Percentiles rank a stretch among this genome's conserved stretches.
phyloP scores from a whole-genome alignment of 1,284 basidiomycete genomes.

The Sporisorium exsertum region DNA sequence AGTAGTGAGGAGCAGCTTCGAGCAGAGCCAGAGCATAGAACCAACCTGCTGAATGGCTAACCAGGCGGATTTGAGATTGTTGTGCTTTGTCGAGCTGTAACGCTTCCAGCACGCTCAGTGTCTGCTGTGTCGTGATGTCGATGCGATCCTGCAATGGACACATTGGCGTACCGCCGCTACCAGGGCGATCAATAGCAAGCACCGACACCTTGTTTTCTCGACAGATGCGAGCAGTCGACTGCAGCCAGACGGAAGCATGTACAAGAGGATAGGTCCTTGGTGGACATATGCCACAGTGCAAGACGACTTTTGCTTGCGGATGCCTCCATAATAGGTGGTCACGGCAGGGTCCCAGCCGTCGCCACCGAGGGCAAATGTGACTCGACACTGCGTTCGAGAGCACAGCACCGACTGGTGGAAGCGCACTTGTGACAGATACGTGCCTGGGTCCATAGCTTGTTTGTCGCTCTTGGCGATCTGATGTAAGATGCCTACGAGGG shows the following conservation, averaged over 20 bases:
- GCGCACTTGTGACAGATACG: constrained; percentile 26
- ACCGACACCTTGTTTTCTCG: constrained; percentile 16
- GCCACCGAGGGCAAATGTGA: constrained; percentile 23
- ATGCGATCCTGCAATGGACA: constrained; percentile 13
- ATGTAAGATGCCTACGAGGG: background rate
- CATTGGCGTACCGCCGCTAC: constrained; percentile 21
- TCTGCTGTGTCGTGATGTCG: constrained; percentile 11
- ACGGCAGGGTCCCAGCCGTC: constrained; percentile 21
- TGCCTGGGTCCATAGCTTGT: constrained; percentile 13
- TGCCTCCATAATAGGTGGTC: constrained; percentile 12
- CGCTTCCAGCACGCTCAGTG: constrained; percentile 20
- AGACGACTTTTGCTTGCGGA: background rate
- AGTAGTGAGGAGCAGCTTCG: constrained; percentile 20
- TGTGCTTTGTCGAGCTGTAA: constrained; percentile 13
- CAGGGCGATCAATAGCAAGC: constrained; percentile 26
- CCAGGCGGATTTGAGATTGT: constrained; percentile 6
- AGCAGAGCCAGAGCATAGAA: constrained; percentile 20
- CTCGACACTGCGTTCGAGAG: constrained; percentile 16
- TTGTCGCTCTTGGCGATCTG: background rate
- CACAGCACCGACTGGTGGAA: constrained; percentile 19
- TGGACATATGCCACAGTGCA: background rate
- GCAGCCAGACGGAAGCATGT: constrained; percentile 27
- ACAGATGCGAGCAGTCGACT: constrained; percentile 10
- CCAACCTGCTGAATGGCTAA: constrained; percentile 30
- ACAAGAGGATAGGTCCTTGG: constrained; percentile 19